Evolutionary conservation across 2,329 filamentous ascomycete genomes (phyloP), one percentile per base, ranked within the genome.

Genomic region (Alternaria triticina): DNA sequence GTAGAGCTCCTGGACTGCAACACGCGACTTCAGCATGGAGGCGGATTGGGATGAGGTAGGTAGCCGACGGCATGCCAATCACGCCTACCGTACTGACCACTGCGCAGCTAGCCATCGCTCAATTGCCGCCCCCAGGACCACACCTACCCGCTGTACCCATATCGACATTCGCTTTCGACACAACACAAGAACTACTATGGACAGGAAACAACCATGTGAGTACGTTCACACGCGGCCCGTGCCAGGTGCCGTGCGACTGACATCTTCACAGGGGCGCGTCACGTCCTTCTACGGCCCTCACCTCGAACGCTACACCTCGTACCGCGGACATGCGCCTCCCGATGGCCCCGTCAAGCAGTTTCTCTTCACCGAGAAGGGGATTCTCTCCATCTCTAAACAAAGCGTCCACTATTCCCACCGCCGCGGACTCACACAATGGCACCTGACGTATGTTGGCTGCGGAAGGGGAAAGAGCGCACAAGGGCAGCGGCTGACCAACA

Each of bases 381-480:
- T 99, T 45, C 87, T 99, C 57, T 91, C 90, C n/a, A 81, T 99
- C 54, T 93, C 94, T 5, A 86, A 90, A 36, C 90, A 89, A 67
- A 93, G 94, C 78, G 86, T 98, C 12, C 96, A 99, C 81, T 93
- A 97, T 86, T 89, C 94, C n/a, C 86, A 88, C 64, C 88, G 96
- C 58, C 88, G 92, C 66, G 96, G 96, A 3, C 83, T 92, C 60
- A 89, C 94, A 56, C 86, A 96, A 83, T 98, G 96, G 94, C 94
- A 97, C 80, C 85, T 97, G 65, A 88, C 86, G 85, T 94, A 87
- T 67, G 87, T 75, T 28, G 30, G 30, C 7, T 1, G 20, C 30
- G 30, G 13, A 13, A 52, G 3, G 49, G 6, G 28, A n/a, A 17
- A 1, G 20, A 52, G 25, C 6, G 17, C 11, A 23, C 20, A 46